Conservation (phyloP, 2,329 filamentous ascomycete species). For the Apiospora saccharicola region DNA sequence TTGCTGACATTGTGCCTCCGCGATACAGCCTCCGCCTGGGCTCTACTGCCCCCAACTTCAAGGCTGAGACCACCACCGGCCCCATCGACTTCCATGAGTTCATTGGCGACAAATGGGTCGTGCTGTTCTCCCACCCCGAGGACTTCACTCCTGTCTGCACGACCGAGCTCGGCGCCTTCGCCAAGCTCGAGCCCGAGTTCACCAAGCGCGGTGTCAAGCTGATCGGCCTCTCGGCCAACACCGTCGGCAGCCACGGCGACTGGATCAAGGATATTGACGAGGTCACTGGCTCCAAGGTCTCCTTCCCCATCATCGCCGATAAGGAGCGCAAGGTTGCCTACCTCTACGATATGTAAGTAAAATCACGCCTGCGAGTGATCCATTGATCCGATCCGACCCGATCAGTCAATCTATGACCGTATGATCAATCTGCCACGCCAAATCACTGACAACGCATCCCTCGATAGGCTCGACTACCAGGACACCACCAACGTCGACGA, state of each 20-base stretch:
- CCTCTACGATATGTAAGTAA: conserved; percentile 78
- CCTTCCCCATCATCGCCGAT: conserved; percentile 84
- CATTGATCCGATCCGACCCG: not conserved
- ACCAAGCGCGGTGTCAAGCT: conserved; percentile 87
- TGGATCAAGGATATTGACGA: conserved; percentile 93
- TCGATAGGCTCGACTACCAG: conserved; percentile 75
- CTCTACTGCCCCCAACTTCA: conserved; percentile 78
- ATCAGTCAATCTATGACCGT: not conserved
- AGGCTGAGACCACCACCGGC: conserved; percentile 80
- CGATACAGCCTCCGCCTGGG: conserved; percentile 67
- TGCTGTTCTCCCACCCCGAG: conserved; percentile 85
- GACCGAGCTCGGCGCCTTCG: conserved; percentile 92
- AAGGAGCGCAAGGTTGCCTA: conserved; percentile 79
- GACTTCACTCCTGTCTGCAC: conserved; percentile 97
- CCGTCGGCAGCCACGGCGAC: conserved; percentile 79
- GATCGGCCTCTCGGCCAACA: conserved; percentile 90
- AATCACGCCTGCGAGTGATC: too few species aligned
- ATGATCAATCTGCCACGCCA: too few species aligned
- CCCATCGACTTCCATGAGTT: conserved; percentile 85
- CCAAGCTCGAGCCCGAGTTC: conserved; percentile 89
- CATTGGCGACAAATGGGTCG: conserved; percentile 79
- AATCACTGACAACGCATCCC: not conserved
- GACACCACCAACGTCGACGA: conserved; percentile 82
- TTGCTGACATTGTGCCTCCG: not conserved
- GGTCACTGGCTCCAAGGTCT: conserved; percentile 73